A percentile compares a stretch with the other conserved stretches of the same genome.
phyloP scores from a whole-genome alignment of 768 basidiomycete species.

The Lactarius vividus region DNA sequence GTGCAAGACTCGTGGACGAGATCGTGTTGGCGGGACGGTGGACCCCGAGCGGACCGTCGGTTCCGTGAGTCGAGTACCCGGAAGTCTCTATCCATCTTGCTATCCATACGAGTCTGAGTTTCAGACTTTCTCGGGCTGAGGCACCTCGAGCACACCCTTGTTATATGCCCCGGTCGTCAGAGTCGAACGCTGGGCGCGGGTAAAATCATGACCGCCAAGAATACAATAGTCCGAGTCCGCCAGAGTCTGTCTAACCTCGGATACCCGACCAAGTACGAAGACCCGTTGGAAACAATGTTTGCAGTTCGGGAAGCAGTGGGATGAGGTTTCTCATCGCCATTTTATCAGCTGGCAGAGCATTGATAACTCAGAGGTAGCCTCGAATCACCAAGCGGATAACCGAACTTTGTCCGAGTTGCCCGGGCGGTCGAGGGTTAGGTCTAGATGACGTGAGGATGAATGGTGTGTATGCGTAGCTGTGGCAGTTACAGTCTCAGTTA shows the following conservation, averaged over 20 bases:
- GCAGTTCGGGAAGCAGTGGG: neutral
- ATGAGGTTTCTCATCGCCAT: neutral
- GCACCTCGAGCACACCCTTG: constrained; percentile 53
- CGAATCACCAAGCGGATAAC: no score
- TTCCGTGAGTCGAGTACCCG: constrained; percentile 37
- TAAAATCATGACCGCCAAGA: constrained; percentile 40
- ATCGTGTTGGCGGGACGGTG: constrained; percentile 33
- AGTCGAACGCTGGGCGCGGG: constrained; percentile 60
- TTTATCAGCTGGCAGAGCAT: neutral
- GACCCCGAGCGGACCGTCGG: constrained; percentile 42
- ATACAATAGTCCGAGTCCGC: no score
- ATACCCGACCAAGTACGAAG: neutral
- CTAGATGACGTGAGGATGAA: neutral
- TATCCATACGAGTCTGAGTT: neutral
- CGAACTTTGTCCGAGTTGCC: no score
- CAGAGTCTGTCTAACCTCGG: no score
- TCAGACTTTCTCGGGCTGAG: constrained; percentile 43
- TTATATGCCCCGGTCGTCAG: constrained; percentile 55
- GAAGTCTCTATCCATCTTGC: constrained; percentile 37
- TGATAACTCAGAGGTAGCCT: neutral
- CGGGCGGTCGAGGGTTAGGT: no score
- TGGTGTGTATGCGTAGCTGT: no score
- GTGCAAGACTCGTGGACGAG: constrained; percentile 28
- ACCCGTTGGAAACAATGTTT: neutral
- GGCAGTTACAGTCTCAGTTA: no score